Evolutionary conservation across 2,329 filamentous ascomycete genomes (phyloP).

Genomic region (Cyphellophora attinorum): DNA sequence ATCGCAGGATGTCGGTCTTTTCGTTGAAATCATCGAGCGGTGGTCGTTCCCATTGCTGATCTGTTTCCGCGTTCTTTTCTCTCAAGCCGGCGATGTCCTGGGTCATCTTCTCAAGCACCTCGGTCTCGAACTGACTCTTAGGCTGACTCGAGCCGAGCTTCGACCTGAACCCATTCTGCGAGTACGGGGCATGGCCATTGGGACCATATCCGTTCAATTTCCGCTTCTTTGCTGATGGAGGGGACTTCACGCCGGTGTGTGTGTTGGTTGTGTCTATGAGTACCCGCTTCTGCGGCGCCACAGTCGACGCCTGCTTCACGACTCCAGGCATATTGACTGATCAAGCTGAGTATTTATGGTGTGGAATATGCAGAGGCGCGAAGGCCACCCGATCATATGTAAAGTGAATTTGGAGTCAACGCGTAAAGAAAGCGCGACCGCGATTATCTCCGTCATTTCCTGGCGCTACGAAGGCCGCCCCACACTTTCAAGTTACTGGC

Average conservation of each 20-base stretch:
- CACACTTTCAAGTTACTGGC: too few relatives aligned
- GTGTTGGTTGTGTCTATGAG: slow-evolving; percentile 59
- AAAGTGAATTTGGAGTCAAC: too few relatives aligned
- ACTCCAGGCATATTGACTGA: too few relatives aligned
- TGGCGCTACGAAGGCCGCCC: too few relatives aligned
- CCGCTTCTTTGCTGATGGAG: slow-evolving; percentile 62
- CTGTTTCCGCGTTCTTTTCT: slow-evolving; percentile 78
- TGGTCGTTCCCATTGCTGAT: slow-evolving; percentile 80
- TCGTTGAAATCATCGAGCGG: slow-evolving; percentile 52
- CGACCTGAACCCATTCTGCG: slow-evolving; percentile 43
- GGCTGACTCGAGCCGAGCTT: slow-evolving; percentile 64
- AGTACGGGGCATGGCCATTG: slow-evolving; percentile 50
- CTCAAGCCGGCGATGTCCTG: slow-evolving; percentile 84
- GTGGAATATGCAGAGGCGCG: too few relatives aligned
- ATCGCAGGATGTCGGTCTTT: slow-evolving; percentile 61
- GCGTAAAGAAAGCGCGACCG: too few relatives aligned
- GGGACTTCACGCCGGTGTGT: slow-evolving; percentile 48
- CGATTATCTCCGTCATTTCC: too few relatives aligned
- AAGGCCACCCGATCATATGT: too few relatives aligned
- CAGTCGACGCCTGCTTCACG: too few relatives aligned
- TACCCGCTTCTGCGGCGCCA: slow-evolving; percentile 65
- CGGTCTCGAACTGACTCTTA: slow-evolving; percentile 87
- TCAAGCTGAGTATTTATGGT: too few relatives aligned
- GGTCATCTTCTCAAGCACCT: slow-evolving; percentile 89
- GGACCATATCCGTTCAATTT: slow-evolving; percentile 55